Base-by-base conservation (phyloP, 2,329 filamentous ascomycete species). In the Pyrenochaeta sp. region DNA sequence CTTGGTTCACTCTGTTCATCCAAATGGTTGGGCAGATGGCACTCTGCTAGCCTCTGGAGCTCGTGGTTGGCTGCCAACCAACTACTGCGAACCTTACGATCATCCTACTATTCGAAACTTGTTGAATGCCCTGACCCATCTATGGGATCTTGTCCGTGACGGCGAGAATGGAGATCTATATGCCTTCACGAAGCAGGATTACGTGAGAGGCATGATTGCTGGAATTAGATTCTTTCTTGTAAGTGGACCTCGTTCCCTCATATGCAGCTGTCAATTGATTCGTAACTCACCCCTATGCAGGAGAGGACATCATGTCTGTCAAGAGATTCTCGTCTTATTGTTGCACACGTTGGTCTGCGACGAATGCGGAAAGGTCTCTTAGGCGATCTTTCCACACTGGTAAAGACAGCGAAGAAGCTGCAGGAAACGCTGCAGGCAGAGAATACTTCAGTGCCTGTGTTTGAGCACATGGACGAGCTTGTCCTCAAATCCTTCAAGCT, bases 21-120 rank as follows among this genome's bases (percentile, higher is more conserved):
- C 92, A 56, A 99, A 98, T 79, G 95, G 95, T 64, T 99, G 95
- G 95, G 95, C 95, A 29, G 95, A 99, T 75, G 95, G 95, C 45
- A 99, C 95, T 0, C 81, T 97, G 35, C 79, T 99, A 56, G 85
- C 89, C 20, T 91, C 92, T 2, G 94, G 94, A 21, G 90, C 90
- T 45, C 85, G 95, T 64, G 95, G 95, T 58, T 99, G 95, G 95
- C 81, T 99, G 55, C 95, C 95, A 2, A 99, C 95, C 7, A 99
- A 99, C 76, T 99, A 98, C 75, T 99, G 95, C 80, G 93, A 97
- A 73, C 85, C 91, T 9, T 99, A 97, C 74, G 91, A 97, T 63
- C 92, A 94, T 40, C 86, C 92, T 18, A 88, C 92, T 60, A 93
- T 98, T 83, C 86, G 88, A 49, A 92, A 87, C 59, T 82, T 99